Percentiles rank a stretch among this genome's conserved stretches.
phyloP scores from a whole-genome alignment of 2,329 filamentous ascomycete genomes.

The Macrophomina pseudophaseolina region DNA sequence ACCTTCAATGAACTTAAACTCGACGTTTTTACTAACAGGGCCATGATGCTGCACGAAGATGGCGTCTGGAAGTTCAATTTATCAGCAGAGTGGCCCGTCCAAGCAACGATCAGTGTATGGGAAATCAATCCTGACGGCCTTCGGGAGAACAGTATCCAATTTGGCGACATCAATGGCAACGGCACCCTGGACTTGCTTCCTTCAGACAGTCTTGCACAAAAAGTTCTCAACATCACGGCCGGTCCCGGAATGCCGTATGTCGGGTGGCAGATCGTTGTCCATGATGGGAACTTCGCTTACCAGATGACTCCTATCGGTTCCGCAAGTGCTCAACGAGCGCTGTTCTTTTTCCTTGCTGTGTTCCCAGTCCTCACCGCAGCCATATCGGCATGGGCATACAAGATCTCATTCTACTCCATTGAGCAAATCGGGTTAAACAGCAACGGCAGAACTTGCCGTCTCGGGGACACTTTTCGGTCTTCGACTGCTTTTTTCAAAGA shows the following conservation, averaged over 20 bases:
- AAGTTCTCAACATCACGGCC: background rate
- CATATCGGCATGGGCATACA: conserved; percentile 61
- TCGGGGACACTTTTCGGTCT: background rate
- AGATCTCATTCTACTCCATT: conserved; percentile 66
- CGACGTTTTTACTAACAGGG: background rate
- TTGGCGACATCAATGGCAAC: background rate
- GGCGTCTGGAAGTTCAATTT: background rate
- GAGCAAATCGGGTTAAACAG: conserved; percentile 42
- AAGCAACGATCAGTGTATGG: background rate
- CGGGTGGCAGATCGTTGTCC: conserved; percentile 60
- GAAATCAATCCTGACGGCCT: background rate
- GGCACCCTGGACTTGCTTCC: background rate
- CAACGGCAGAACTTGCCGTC: conserved; percentile 50
- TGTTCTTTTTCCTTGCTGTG: conserved; percentile 60
- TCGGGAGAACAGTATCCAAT: background rate
- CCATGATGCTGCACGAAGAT: background rate
- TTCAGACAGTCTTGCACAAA: background rate
- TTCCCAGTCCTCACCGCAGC: conserved; percentile 59
- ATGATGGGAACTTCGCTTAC: conserved; percentile 62
- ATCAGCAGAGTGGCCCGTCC: background rate
- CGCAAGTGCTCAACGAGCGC: conserved; percentile 57
- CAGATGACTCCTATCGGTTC: conserved; percentile 60
- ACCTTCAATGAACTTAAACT: background rate
- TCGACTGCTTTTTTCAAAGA: background rate
- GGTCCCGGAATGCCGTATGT: background rate